Base-by-base conservation (phyloP, 371 early-diverging fungal genomes). In the Cokeromyces recurvatus region DNA sequence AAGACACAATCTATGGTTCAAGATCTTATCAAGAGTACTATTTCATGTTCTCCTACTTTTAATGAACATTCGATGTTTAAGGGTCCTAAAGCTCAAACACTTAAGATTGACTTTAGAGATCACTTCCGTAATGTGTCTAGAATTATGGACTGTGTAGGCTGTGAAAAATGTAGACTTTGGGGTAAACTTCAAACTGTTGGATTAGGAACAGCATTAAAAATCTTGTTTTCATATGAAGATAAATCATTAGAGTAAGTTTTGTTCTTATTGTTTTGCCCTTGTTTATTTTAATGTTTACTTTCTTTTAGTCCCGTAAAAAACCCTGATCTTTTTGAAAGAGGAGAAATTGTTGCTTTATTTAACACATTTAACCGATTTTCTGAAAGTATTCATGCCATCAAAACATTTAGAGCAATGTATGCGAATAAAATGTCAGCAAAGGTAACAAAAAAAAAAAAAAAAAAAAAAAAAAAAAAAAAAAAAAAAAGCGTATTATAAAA, bases 151-250 rank as follows among this genome's bases (percentile, higher is more conserved):
- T 97, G 99, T 60, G 94, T 98, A 14, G 92, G 90, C 0, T 99
- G 99, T 66, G 94, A 98, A 63, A 98, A 97, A 66, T 99, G 99
- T 60, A 71, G 93, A 43, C 71, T 99, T 24, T 99, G 99, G 99
- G 99, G 98, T 17, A 99, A 98, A 54, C 55, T 87, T 17, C 90
- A 92, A 59, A 83, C 85, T 12, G 66, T 79, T 23, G 91, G 91
- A 2, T 56, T 98, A 9, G 95, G 91, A 38, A 94, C 96, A 1
- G 97, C 98, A 1, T 71, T 98, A 17, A 99, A 98, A 63, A 77
- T 92, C 8, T 68, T 97, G 43, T 97, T 98, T 63, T 89, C 92
- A 1, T 91, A 86, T 61, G 87, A 83, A 22, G 92, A 92, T 27
- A 66, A 65, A 6, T 64, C 68, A 15, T 67, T 86, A 39, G 57